Evolutionary conservation across 1,139 yeast species (phyloP).

Genomic region (Suhomyces choctaworum): DNA sequence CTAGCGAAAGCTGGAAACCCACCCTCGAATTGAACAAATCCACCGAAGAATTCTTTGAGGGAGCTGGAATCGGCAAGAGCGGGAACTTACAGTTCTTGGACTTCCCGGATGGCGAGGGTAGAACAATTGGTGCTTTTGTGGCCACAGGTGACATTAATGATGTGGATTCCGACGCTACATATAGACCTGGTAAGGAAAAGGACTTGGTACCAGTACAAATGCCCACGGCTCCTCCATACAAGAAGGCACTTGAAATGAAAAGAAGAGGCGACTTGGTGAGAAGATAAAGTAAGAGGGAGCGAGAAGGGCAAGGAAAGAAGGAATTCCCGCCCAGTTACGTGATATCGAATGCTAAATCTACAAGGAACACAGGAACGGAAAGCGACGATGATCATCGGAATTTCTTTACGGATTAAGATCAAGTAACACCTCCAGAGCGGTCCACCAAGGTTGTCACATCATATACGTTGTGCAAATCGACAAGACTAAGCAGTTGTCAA

Average conservation of each 20-base stretch:
- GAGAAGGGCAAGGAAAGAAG: no score
- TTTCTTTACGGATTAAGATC: no score
- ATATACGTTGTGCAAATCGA: no score
- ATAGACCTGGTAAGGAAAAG: slow-evolving; percentile 54
- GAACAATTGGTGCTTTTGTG: slow-evolving; percentile 79
- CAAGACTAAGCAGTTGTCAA: no score
- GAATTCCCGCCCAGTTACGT: no score
- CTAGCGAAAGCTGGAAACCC: slow-evolving; percentile 83
- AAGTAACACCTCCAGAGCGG: no score
- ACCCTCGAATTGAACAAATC: slow-evolving; percentile 55
- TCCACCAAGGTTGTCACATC: no score
- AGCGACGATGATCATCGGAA: no score
- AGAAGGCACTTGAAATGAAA: slow-evolving; percentile 84
- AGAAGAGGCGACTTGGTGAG: slow-evolving; percentile 61
- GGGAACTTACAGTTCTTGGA: slow-evolving; percentile 43
- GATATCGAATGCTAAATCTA: no score
- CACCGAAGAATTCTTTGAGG: slow-evolving; percentile 80
- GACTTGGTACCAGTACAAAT: slow-evolving; percentile 86
- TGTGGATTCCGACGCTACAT: slow-evolving; percentile 94
- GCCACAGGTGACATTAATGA: slow-evolving; percentile 92
- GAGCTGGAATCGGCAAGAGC: slow-evolving; percentile 58
- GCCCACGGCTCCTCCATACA: slow-evolving; percentile 97
- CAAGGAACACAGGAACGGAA: no score
- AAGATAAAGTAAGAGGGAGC: no score
- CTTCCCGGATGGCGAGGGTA: slow-evolving; percentile 53